phyloP scores from a whole-genome alignment of 805 yeast genomes.

The Zygotorulaspora danielsina region DNA sequence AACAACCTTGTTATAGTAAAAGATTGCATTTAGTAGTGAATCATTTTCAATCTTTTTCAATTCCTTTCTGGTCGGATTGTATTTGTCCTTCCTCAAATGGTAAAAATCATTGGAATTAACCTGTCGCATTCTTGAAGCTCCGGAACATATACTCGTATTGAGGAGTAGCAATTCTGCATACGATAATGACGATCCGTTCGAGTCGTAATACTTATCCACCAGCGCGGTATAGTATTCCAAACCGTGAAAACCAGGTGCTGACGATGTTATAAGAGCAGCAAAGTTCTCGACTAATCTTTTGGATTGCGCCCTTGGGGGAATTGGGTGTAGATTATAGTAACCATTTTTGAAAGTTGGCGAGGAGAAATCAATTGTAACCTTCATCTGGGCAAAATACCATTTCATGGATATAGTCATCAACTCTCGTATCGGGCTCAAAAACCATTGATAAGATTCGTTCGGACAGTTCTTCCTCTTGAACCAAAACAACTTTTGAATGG shows the following conservation, averaged over 20 bases:
- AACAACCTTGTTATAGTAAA: slow-evolving; percentile 49
- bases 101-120: slow-evolving; percentile 15
- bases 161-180: slow-evolving; percentile 28
- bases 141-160: slow-evolving; percentile 23
- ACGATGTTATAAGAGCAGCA: slow-evolving; percentile 14
- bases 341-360: slow-evolving; percentile 19
- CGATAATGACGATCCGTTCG: slow-evolving; percentile 13
- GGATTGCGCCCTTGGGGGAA: slow-evolving; percentile 28
- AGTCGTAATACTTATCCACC: slow-evolving; percentile 21
- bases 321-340: slow-evolving; percentile 16
- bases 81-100: slow-evolving; percentile 21
- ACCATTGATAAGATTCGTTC: slow-evolving; percentile 9
- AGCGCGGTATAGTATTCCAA: slow-evolving; percentile 19
- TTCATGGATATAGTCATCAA: slow-evolving; percentile 20
- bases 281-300: slow-evolving; percentile 24
- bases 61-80: slow-evolving; percentile 22
- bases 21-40: slow-evolving; percentile 41
- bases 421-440: slow-evolving; percentile 22
- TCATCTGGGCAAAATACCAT: slow-evolving; percentile 27
- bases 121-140: slow-evolving; percentile 21
- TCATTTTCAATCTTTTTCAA: slow-evolving; percentile 29
- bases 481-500: slow-evolving; percentile 26
- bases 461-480: slow-evolving; percentile 16
- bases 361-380: slow-evolving; percentile 25
- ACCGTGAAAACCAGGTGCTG: slow-evolving; percentile 20